phyloP scores from a whole-genome alignment of 495 filamentous ascomycete species.

The Chlorociboria aeruginascens region DNA sequence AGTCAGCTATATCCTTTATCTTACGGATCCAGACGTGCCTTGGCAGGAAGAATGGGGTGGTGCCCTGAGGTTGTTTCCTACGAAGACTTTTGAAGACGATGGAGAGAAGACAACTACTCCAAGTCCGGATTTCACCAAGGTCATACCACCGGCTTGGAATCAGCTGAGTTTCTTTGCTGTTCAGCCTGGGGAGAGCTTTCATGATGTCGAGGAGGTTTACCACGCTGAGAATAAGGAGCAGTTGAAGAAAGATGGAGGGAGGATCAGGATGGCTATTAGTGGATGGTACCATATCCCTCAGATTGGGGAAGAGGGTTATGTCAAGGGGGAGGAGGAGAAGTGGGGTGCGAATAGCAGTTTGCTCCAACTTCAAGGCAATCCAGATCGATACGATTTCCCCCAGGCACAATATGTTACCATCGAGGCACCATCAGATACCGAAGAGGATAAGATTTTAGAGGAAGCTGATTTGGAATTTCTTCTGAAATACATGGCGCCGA shows the following conservation, averaged over 20 bases:
- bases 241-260: conserved; percentile 48
- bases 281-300: conserved; percentile 99
- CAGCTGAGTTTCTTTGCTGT: conserved; percentile 97
- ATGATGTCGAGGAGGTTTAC: conserved; percentile 98
- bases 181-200: conserved; percentile 92
- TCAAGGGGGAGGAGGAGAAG: conserved; percentile 77
- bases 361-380: conserved; percentile 82
- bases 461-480: conserved; percentile 75
- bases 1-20: conserved; percentile 93
- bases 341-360: conserved; percentile 80
- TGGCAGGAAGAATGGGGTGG: conserved; percentile 95
- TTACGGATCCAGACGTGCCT: conserved; percentile 81
- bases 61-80: conserved; percentile 80
- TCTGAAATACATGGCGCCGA: conserved; percentile 75
- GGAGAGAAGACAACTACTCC: conserved; percentile 62
- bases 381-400: conserved; percentile 75
- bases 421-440: conserved; percentile 27
- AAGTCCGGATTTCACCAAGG: conserved; percentile 56
- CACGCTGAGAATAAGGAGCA: conserved; percentile 39
- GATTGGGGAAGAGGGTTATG: conserved; percentile 85
- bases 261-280: conserved; percentile 92
- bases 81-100: conserved; percentile 46
- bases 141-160: conserved; percentile 90
- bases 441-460: conserved; percentile 44
- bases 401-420: conserved; percentile 44